Percentiles rank a stretch among this genome's conserved stretches.
phyloP scores from a whole-genome alignment of 345 rosid genomes.

The Rhodamnia argentea region DNA sequence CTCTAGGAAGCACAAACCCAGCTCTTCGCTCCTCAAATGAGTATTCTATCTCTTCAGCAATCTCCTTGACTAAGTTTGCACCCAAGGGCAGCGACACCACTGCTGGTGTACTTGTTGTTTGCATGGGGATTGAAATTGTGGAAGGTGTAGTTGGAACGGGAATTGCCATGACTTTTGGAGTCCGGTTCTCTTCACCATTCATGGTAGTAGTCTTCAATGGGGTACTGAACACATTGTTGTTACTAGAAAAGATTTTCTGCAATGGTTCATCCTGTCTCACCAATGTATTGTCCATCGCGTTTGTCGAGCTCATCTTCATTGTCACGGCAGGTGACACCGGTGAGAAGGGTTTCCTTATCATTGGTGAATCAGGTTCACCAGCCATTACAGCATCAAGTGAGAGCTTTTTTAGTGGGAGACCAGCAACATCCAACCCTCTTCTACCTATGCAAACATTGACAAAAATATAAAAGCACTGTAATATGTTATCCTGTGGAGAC shows the following conservation, averaged over 20 bases:
- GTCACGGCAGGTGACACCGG: constrained; percentile 50
- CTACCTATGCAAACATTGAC: constrained; percentile 23
- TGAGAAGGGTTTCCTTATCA: constrained; percentile 80
- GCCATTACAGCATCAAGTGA: constrained; percentile 36
- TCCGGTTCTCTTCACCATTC: constrained; percentile 50
- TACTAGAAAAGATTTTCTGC: constrained; percentile 20
- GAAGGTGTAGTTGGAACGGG: constrained; percentile 57
- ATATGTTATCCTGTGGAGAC: neutral
- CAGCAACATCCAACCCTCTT: constrained; percentile 67
- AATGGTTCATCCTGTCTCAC: constrained; percentile 5
- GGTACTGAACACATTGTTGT: constrained; percentile 29
- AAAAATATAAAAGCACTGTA: neutral
- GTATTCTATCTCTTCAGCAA: constrained; percentile 48
- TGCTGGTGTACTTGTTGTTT: constrained; percentile 58
- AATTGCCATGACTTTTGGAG: constrained; percentile 50
- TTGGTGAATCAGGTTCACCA: constrained; percentile 49
- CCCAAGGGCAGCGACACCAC: constrained; percentile 15
- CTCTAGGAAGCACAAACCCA: constrained; percentile 46
- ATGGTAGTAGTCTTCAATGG: constrained; percentile 31
- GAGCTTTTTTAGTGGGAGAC: constrained; percentile 45
- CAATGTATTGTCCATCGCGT: constrained; percentile 10
- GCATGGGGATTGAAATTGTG: constrained; percentile 68
- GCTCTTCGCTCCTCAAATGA: constrained; percentile 90
- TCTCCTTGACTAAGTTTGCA: constrained; percentile 20
- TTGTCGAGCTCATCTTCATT: constrained; percentile 35